Conservation (phyloP, 805 yeast species). For the Pichia membranifaciens region DNA sequence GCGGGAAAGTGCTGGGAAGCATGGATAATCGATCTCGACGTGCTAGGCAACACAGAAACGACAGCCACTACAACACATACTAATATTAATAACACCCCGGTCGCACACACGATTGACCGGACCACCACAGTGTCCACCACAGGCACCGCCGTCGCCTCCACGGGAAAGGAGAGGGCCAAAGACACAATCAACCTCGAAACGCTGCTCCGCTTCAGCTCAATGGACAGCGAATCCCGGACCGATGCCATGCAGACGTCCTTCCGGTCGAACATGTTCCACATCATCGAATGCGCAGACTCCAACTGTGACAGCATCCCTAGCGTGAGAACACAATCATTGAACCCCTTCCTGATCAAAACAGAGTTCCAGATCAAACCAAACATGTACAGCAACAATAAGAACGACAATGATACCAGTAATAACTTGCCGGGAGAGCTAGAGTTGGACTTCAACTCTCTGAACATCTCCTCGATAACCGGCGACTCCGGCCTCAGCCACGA, state of each 20-base stretch:
- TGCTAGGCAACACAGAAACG: constrained; percentile 27
- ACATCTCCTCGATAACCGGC: background rate
- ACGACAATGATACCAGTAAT: background rate
- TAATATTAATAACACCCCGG: no score
- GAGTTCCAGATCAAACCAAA: background rate
- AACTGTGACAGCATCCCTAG: constrained; percentile 70
- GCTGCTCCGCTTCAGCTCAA: background rate
- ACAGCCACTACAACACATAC: background rate
- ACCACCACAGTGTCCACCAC: no score
- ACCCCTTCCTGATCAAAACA: constrained; percentile 49
- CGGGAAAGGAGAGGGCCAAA: background rate
- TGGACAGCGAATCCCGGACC: constrained; percentile 6
- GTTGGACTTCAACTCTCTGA: background rate
- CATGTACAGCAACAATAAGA: background rate
- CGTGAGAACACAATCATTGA: constrained; percentile 55
- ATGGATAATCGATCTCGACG: constrained; percentile 53
- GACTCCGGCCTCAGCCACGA: constrained; percentile 6
- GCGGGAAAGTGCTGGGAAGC: constrained; percentile 48
- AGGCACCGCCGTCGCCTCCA: background rate
- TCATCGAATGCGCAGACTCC: constrained; percentile 48
- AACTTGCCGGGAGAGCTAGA: background rate
- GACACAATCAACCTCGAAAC: background rate
- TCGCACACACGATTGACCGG: no score
- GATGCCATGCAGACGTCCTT: constrained; percentile 34
- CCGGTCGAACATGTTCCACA: constrained; percentile 35